Conservation (phyloP, 129 eudicot genomes). For the Flaveria linearis region DNA sequence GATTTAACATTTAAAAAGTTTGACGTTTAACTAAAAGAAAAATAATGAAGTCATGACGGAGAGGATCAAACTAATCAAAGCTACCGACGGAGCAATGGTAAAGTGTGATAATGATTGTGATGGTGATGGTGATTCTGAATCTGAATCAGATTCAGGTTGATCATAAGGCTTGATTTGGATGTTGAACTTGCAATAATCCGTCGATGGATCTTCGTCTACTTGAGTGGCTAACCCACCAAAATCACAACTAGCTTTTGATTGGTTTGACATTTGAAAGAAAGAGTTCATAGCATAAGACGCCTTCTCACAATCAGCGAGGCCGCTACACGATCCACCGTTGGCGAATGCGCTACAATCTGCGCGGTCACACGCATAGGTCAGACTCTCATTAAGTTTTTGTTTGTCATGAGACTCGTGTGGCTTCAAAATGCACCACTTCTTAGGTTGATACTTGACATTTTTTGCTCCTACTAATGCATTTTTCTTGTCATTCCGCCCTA, state of each 20-base stretch:
- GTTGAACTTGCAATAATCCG: constrained; percentile 37
- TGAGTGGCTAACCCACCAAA: constrained; percentile 54
- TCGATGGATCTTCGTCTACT: constrained; percentile 38
- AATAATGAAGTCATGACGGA: constrained; percentile 11
- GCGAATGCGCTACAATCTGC: constrained; percentile 54
- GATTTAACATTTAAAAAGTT: not conserved
- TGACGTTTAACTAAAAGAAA: constrained; percentile 13
- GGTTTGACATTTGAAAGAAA: constrained; percentile 50
- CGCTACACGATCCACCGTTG: constrained; percentile 38
- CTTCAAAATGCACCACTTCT: constrained; percentile 63
- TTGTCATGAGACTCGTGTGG: not conserved
- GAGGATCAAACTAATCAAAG: constrained; percentile 12
- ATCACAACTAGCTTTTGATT: constrained; percentile 46
- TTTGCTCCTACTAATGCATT: constrained; percentile 47
- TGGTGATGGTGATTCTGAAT: not conserved
- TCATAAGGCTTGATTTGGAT: constrained; percentile 29
- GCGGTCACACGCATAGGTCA: constrained; percentile 41
- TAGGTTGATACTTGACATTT: constrained; percentile 39
- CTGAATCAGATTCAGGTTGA: not conserved
- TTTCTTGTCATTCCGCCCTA: constrained; percentile 31
- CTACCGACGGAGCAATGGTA: not conserved
- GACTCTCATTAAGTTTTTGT: constrained; percentile 14
- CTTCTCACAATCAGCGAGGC: constrained; percentile 23
- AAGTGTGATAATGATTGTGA: constrained; percentile 17
- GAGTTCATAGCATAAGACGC: constrained; percentile 60